phyloP scores from a whole-genome alignment of 106 monocot genomes.

The Dendrobium huoshanense region DNA sequence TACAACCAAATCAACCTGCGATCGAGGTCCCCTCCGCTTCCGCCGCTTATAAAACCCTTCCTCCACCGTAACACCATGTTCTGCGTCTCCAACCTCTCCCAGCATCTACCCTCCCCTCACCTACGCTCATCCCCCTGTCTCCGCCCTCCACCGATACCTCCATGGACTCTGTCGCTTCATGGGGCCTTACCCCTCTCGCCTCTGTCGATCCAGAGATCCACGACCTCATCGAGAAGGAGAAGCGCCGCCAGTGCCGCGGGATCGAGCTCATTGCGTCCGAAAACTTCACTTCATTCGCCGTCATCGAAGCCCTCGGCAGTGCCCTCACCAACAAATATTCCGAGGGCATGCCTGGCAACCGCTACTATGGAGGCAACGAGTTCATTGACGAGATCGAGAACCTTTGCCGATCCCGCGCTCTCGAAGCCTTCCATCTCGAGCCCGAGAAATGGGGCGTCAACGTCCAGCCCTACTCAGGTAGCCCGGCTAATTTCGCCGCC shows the following conservation, averaged over 20 bases:
- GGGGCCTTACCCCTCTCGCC: slow-evolving; percentile 53
- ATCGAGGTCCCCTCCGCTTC: background rate
- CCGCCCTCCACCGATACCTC: background rate
- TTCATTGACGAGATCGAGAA: slow-evolving; percentile 73
- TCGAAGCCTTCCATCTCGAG: slow-evolving; percentile 58
- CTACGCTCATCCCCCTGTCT: background rate
- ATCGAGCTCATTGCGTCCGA: slow-evolving; percentile 80
- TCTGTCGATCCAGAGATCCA: slow-evolving; percentile 45
- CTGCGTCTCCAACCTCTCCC: background rate
- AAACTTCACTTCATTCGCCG: slow-evolving; percentile 73
- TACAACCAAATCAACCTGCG: no score
- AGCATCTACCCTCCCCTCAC: no score
- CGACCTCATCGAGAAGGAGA: slow-evolving; percentile 75
- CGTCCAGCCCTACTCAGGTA: slow-evolving; percentile 74
- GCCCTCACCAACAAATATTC: slow-evolving; percentile 84
- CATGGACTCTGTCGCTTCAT: slow-evolving; percentile 45
- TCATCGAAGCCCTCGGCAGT: slow-evolving; percentile 69
- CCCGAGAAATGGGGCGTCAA: slow-evolving; percentile 66
- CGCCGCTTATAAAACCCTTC: slow-evolving; percentile 3
- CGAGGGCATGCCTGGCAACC: slow-evolving; percentile 74
- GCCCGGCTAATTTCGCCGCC: slow-evolving; percentile 70
- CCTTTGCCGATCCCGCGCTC: slow-evolving; percentile 59
- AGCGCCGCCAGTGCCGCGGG: slow-evolving; percentile 60
- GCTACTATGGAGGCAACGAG: slow-evolving; percentile 75
- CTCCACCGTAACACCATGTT: background rate